phyloP scores from a whole-genome alignment of 2,329 filamentous ascomycete species.

The Hypoxylon sp. region DNA sequence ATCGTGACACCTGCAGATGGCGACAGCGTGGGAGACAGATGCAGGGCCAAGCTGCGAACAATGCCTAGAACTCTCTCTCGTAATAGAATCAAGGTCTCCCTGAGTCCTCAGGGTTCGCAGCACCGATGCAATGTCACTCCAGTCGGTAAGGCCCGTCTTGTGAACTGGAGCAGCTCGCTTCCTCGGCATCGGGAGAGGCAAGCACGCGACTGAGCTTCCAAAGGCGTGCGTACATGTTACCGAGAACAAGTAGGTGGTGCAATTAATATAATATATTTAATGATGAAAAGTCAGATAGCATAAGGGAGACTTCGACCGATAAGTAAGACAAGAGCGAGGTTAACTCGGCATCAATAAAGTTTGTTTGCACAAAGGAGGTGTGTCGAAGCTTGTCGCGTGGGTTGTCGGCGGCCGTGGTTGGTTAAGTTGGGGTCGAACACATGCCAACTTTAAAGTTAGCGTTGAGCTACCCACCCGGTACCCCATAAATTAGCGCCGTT shows the following conservation, averaged over 20 bases:
- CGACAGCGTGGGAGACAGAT: constrained; percentile 27
- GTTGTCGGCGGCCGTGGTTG: background rate
- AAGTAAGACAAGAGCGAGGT: background rate
- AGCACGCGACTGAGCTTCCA: constrained; percentile 20
- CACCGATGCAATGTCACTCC: constrained; percentile 33
- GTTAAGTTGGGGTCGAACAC: background rate
- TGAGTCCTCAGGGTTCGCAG: constrained; percentile 27
- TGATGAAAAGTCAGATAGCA: constrained; percentile 9
- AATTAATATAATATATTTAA: constrained; percentile 7
- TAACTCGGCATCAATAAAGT: background rate
- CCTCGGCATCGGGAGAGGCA: constrained; percentile 11
- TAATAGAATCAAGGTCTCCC: constrained; percentile 25
- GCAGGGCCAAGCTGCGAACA: constrained; percentile 1
- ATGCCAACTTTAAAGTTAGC: constrained; percentile 19
- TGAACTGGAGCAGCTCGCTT: constrained; percentile 14
- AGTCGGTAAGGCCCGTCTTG: constrained; percentile 27
- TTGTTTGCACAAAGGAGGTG: background rate
- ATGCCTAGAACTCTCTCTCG: constrained; percentile 27
- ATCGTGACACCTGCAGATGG: constrained; percentile 37
- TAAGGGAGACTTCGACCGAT: background rate
- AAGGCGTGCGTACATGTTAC: constrained; percentile 3
- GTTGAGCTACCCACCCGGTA: background rate
- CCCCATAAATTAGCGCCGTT: background rate
- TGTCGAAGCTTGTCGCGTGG: background rate
- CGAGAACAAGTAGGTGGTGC: constrained; percentile 13